A percentile compares a stretch with the other conserved stretches of the same genome.
These are phyloP conservation scores for Orbilia ellipsospora DNA, from an alignment of 2,329 filamentous ascomycete genomes.

Conservation along the genomic window DNA sequence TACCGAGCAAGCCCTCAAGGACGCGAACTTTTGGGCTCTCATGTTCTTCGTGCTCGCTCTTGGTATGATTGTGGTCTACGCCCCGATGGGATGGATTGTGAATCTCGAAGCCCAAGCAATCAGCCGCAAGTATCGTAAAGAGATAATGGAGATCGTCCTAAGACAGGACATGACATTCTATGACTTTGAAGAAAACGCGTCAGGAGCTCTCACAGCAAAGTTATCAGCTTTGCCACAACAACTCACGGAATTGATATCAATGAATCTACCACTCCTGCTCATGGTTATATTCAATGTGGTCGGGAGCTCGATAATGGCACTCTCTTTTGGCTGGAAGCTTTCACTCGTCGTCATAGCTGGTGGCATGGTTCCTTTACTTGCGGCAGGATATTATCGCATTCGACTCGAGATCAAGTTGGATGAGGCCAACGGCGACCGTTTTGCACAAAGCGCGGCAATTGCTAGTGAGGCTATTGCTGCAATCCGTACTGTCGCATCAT, in stretches of 20 bases:
- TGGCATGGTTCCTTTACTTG: slow-evolving; percentile 65
- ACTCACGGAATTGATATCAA: slow-evolving; percentile 67
- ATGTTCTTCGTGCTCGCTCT: slow-evolving; percentile 74
- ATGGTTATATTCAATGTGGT: slow-evolving; percentile 66
- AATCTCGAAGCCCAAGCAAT: slow-evolving; percentile 52
- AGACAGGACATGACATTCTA: slow-evolving; percentile 63
- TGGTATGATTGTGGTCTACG: slow-evolving; percentile 62
- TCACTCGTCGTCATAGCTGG: slow-evolving; percentile 66
- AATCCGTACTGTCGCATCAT: slow-evolving; percentile 67
- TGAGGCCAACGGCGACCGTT: slow-evolving; percentile 64
- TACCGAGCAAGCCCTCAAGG: slow-evolving; percentile 60
- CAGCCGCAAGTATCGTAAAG: slow-evolving; percentile 55
- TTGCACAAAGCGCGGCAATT: slow-evolving; percentile 65
- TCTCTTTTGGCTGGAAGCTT: slow-evolving; percentile 67
- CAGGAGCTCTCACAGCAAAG: slow-evolving; percentile 61
- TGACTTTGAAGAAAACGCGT: slow-evolving; percentile 57
- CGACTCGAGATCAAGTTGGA: slow-evolving; percentile 67
- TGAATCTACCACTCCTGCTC: slow-evolving; percentile 66
- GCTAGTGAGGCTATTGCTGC: slow-evolving; percentile 67
- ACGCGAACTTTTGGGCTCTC: slow-evolving; percentile 72
- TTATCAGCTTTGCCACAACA: slow-evolving; percentile 63
- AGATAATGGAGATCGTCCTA: slow-evolving; percentile 66
- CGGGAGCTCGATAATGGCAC: slow-evolving; percentile 65
- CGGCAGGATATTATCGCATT: slow-evolving; percentile 66
- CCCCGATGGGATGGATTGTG: slow-evolving; percentile 56